Evolutionary conservation across 352 stramenopile genomes (phyloP).

Genomic region (Pythium monospermum): DNA sequence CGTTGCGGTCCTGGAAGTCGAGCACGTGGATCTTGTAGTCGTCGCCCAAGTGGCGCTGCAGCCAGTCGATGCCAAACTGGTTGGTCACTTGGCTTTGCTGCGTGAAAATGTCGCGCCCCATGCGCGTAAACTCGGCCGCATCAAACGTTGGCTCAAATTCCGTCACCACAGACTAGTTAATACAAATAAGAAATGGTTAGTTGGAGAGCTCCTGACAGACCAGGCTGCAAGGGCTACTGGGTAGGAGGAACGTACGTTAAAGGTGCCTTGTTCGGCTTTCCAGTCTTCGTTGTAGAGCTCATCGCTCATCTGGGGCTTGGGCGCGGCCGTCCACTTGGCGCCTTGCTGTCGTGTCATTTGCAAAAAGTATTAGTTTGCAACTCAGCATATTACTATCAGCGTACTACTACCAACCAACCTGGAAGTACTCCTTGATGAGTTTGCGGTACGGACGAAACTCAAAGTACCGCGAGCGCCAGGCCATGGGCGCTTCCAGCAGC

Average conservation of each 20-base stretch:
- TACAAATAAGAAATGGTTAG: neutral
- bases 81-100: constrained; percentile 90
- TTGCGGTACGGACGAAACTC: constrained; percentile 87
- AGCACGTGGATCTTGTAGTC: constrained; percentile 85
- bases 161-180: constrained; percentile 67
- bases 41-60: constrained; percentile 80
- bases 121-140: constrained; percentile 87
- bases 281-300: constrained; percentile 88
- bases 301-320: constrained; percentile 88
- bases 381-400: no score
- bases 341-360: constrained; percentile 35
- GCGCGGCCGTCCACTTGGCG: constrained; percentile 84
- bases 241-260: constrained; percentile 49
- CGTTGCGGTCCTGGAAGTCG: constrained; percentile 89
- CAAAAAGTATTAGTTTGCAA: neutral
- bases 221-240: neutral
- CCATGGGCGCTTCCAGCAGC: constrained; percentile 88
- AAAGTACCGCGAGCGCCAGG: constrained; percentile 88
- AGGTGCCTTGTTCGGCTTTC: constrained; percentile 65
- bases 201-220: neutral
- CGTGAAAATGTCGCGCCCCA: constrained; percentile 88
- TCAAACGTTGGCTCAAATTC: constrained; percentile 89
- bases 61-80: constrained; percentile 88
- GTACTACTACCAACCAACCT: constrained; percentile 14
- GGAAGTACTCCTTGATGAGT: constrained; percentile 90